A percentile compares a stretch with the other conserved stretches of the same genome.
phyloP scores from a whole-genome alignment of 345 rosid species.

The Hevea brasiliensis region DNA sequence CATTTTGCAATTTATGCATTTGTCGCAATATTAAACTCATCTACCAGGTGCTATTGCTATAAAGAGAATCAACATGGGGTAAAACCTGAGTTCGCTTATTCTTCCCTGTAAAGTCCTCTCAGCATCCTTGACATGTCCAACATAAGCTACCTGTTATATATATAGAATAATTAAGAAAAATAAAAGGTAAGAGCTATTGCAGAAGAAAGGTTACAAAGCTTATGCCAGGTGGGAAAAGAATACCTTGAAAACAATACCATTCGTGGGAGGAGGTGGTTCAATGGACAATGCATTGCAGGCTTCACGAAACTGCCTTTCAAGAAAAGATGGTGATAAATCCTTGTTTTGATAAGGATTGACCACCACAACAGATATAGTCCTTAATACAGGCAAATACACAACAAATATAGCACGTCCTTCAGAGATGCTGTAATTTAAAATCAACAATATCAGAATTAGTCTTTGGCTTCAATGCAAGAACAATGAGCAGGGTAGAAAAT shows the following conservation, averaged over 20 bases:
- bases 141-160: constrained; percentile 69
- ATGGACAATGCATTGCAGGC: constrained; percentile 69
- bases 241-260: constrained; percentile 61
- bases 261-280: constrained; percentile 43
- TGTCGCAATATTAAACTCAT: not conserved
- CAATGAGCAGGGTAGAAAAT: not conserved
- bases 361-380: constrained; percentile 57
- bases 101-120: constrained; percentile 67
- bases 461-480: not conserved
- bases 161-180: not conserved
- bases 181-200: constrained; percentile 14
- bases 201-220: constrained; percentile 8
- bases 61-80: constrained; percentile 9
- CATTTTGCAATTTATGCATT: not conserved
- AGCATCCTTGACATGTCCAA: constrained; percentile 68
- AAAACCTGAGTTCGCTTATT: constrained; percentile 76
- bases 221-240: constrained; percentile 8
- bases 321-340: constrained; percentile 63
- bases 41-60: not conserved
- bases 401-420: constrained; percentile 75
- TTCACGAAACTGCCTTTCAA: constrained; percentile 83
- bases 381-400: constrained; percentile 56
- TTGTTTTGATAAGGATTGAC: constrained; percentile 67
- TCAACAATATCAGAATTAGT: constrained; percentile 3
- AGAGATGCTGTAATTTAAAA: constrained; percentile 52